phyloP scores from a whole-genome alignment of 108 stramenopile species.

The Thalassiosira profunda region DNA sequence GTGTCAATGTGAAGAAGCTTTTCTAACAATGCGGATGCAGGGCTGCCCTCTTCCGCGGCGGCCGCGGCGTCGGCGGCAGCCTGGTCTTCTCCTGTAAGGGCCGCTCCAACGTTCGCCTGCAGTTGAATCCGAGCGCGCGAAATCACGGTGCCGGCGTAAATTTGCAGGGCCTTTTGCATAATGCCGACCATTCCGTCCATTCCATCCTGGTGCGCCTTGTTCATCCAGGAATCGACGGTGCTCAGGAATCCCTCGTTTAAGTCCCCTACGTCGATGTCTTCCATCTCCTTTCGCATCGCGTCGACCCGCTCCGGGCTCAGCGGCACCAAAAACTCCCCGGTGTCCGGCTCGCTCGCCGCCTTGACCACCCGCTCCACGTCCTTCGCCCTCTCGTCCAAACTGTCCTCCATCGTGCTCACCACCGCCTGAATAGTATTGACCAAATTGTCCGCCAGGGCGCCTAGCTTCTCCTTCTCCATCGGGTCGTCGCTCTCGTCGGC shows the following conservation, averaged over 20 bases:
- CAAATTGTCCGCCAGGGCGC: slow-evolving; percentile 76
- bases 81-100: slow-evolving; percentile 44
- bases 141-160: slow-evolving; percentile 82
- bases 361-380: slow-evolving; percentile 81
- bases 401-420: slow-evolving; percentile 74
- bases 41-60: slow-evolving; percentile 5
- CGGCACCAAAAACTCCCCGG: slow-evolving; percentile 90
- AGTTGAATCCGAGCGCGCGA: slow-evolving; percentile 57
- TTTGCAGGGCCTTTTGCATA: slow-evolving; percentile 88
- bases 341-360: slow-evolving; percentile 85
- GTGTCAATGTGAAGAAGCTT: slow-evolving; percentile 73
- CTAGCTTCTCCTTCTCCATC: slow-evolving; percentile 65
- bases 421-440: slow-evolving; percentile 80
- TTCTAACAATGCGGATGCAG: slow-evolving; percentile 65
- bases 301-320: slow-evolving; percentile 64
- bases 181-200: slow-evolving; percentile 93
- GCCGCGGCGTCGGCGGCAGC: slow-evolving; percentile 40
- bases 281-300: slow-evolving; percentile 69
- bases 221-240: slow-evolving; percentile 92
- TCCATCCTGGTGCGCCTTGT: slow-evolving; percentile 85
- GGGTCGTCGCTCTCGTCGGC: slow-evolving; percentile 53
- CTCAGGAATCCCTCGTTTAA: slow-evolving; percentile 86
- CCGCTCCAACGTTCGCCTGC: slow-evolving; percentile 43
- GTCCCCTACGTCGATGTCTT: slow-evolving; percentile 54
- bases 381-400: slow-evolving; percentile 80